Conservation (phyloP, 306 rosid genomes). For the Medicago lupulina region DNA sequence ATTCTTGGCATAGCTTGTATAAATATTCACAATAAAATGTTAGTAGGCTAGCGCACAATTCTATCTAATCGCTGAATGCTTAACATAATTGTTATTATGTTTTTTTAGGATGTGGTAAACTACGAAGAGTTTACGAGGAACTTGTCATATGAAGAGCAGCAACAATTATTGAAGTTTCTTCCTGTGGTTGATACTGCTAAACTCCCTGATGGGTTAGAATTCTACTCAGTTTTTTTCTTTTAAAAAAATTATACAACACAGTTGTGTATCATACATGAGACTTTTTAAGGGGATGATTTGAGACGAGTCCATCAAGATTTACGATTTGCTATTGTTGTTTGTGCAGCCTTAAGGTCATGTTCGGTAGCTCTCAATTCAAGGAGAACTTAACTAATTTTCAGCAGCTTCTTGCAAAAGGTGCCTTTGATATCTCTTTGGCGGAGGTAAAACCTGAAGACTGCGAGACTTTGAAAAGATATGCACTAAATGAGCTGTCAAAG, state of each 20-base stretch:
- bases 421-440: constrained; percentile 71
- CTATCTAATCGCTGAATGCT: constrained; percentile 35
- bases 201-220: constrained; percentile 81
- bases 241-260: not conserved
- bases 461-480: constrained; percentile 80
- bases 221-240: constrained; percentile 14
- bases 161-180: constrained; percentile 78
- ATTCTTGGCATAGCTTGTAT: constrained; percentile 24
- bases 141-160: constrained; percentile 90
- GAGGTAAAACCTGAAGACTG: constrained; percentile 85
- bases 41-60: not conserved
- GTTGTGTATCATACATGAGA: not conserved
- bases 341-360: constrained; percentile 84
- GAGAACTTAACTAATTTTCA: constrained; percentile 85
- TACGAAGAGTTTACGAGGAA: constrained; percentile 75
- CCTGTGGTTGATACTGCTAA: constrained; percentile 71
- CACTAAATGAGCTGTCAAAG: constrained; percentile 62
- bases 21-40: constrained; percentile 20
- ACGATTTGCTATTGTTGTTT: constrained; percentile 46
- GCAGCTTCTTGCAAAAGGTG: constrained; percentile 89
- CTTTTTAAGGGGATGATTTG: not conserved
- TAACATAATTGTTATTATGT: constrained; percentile 43
- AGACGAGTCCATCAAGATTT: constrained; percentile 34
- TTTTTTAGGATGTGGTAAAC: constrained; percentile 75
- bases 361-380: constrained; percentile 76